Percentiles rank a stretch among this genome's conserved stretches.
Evolutionary conservation across 2,329 filamentous ascomycete species (phyloP).

Genomic region (Tolypocladium cylindrosporum): DNA sequence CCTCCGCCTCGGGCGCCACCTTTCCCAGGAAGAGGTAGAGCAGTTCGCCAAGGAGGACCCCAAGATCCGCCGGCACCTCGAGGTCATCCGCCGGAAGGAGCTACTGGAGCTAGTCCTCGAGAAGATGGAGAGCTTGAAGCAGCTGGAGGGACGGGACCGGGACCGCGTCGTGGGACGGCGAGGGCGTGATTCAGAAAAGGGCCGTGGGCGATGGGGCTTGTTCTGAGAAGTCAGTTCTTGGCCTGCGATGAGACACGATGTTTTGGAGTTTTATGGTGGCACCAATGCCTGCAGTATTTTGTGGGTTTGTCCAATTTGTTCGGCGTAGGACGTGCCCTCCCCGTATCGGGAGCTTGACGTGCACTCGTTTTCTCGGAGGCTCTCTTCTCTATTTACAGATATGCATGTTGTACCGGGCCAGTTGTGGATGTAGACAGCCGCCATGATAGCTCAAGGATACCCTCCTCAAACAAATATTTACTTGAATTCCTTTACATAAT

Average conservation of each 20-base stretch:
- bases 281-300: background rate
- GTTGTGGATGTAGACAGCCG: background rate
- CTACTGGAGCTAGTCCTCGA: conserved; percentile 84
- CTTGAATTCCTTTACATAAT: background rate
- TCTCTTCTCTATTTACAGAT: conserved; percentile 3
- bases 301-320: background rate
- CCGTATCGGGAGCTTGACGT: background rate
- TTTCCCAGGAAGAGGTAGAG: conserved; percentile 73
- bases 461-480: background rate
- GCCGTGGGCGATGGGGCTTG: conserved; percentile 38
- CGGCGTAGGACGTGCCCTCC: background rate
- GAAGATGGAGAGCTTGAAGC: conserved; percentile 87
- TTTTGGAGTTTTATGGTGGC: background rate
- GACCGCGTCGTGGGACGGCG: conserved; percentile 24
- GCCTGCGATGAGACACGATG: background rate
- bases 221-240: conserved; percentile 25
- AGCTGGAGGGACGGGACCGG: conserved; percentile 68
- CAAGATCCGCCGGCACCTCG: conserved; percentile 78
- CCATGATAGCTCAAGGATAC: background rate
- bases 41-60: conserved; percentile 88
- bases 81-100: conserved; percentile 87
- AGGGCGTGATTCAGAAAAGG: conserved; percentile 23
- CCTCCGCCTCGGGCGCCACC: conserved; percentile 68
- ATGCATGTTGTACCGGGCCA: background rate
- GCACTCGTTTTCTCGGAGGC: background rate